phyloP scores from a whole-genome alignment of 106 monocot genomes.

The Acanthochlamys bracteata region DNA sequence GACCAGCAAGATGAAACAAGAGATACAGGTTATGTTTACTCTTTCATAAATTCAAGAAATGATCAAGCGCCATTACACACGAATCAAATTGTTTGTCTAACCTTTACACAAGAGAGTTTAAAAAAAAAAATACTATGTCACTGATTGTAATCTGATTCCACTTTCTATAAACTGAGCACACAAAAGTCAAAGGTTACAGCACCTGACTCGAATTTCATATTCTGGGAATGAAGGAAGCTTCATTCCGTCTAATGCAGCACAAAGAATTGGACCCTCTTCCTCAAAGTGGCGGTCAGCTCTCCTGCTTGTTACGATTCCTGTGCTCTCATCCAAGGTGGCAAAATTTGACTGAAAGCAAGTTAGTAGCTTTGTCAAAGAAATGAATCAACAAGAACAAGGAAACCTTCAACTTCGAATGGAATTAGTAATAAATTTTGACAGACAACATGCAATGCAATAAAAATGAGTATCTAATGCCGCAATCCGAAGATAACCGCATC shows the following conservation, averaged over 20 bases:
- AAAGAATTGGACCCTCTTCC: constrained; percentile 91
- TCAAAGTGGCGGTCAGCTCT: constrained; percentile 98
- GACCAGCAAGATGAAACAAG: no score
- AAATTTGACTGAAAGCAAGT: constrained; percentile 64
- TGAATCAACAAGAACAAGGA: not conserved
- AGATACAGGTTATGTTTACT: no score
- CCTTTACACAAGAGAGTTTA: no score
- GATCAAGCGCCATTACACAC: no score
- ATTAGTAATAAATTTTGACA: not conserved
- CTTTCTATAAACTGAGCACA: no score
- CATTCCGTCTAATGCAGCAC: constrained; percentile 88
- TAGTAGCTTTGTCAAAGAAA: not conserved
- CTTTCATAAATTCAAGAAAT: no score
- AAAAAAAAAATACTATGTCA: no score
- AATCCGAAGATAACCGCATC: not conserved
- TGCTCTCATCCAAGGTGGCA: constrained; percentile 79
- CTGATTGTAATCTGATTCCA: no score
- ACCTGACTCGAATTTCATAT: constrained; percentile 96
- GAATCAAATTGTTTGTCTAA: no score
- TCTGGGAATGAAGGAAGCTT: constrained; percentile 89
- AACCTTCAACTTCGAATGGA: not conserved
- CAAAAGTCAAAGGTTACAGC: not conserved
- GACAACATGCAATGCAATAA: not conserved
- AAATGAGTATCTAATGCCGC: not conserved
- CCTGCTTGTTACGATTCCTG: constrained; percentile 72